Conservation (phyloP, 352 stramenopile genomes). For the Phytophthora podocarpi region DNA sequence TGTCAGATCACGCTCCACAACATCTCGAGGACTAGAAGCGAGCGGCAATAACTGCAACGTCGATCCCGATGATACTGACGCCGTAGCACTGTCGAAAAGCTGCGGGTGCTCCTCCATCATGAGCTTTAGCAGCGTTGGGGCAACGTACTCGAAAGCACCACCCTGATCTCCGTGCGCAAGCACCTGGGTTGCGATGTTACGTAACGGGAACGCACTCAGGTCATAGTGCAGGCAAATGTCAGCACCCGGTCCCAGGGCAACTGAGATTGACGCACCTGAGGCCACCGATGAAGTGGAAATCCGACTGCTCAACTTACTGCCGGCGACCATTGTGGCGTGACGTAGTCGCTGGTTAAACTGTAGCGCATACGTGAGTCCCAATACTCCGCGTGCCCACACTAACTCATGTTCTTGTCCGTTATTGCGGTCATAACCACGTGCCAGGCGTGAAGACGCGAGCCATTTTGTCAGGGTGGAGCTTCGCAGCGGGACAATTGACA, state of each 20-base stretch:
- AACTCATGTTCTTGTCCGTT: constrained; percentile 23
- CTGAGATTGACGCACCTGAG: constrained; percentile 29
- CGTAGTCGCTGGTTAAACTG: constrained; percentile 76
- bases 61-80: constrained; percentile 19
- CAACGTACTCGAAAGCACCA: constrained; percentile 56
- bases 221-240: constrained; percentile 69
- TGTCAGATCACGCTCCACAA: constrained; percentile 24
- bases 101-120: constrained; percentile 60
- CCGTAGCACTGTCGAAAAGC: constrained; percentile 35
- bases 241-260: constrained; percentile 31
- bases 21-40: constrained; percentile 23
- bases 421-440: constrained; percentile 3
- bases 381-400: constrained; percentile 40
- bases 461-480: constrained; percentile 44
- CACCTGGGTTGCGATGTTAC: constrained; percentile 51
- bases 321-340: constrained; percentile 52
- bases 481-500: constrained; percentile 66
- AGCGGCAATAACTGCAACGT: constrained; percentile 34
- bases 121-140: constrained; percentile 54
- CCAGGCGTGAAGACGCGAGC: constrained; percentile 37
- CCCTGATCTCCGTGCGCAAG: constrained; percentile 39
- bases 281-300: constrained; percentile 31
- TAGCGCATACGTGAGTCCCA: constrained; percentile 61
- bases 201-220: constrained; percentile 42
- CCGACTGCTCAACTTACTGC: constrained; percentile 60